Base-by-base conservation (phyloP, 2,329 filamentous ascomycete genomes). In the Chrysosporium queenslandicum region DNA sequence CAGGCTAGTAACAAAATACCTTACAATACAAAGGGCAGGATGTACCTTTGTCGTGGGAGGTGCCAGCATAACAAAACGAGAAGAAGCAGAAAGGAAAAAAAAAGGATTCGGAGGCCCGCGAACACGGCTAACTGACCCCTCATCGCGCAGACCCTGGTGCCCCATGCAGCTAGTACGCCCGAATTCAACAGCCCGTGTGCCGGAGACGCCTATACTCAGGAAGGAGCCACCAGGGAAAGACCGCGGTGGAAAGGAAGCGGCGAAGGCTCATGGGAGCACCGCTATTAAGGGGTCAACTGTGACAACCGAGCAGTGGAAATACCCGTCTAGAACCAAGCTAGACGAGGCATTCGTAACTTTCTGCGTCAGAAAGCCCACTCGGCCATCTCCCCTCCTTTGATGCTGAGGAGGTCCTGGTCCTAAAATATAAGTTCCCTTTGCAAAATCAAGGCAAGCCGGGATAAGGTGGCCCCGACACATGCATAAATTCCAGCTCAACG, bases 141-240 rank as follows among this genome's bases (percentile, higher is more conserved):
- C 30, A 47, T 37, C 45, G 30, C 45, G 45, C 45, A 47, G n/a
- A n/a, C 30, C 30, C 45, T 36, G 45, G 30, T 37, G 32, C 30
- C 18, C 20, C 20, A 1, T 14, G 45, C 30, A 36, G 30, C 30
- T 36, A 34, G 29, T 14, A 8, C 45, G 12, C 21, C 43, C 30
- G 25, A 32, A 29, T 30, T 45, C 42, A 46, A 46, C 12, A 46
- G 43, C 43, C 16, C 23, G 23, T 43, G 40, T 21, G 30, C 43
- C 23, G 9, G 43, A 46, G 43, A 23, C 27, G 43, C 32, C n/a
- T n/a, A 29, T 46, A 34, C 27, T 21, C 40, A 14, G 23, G 32
- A 49, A 14, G 32, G 8, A 6, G 16, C 46, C 21, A 25, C 32
- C 36, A 40, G 46, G 46, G n/a, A 18, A n/a, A 39, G 32, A 23